Base-by-base conservation (phyloP, 192 early-diverging fungal genomes). In the Backusella mclennaniae region DNA sequence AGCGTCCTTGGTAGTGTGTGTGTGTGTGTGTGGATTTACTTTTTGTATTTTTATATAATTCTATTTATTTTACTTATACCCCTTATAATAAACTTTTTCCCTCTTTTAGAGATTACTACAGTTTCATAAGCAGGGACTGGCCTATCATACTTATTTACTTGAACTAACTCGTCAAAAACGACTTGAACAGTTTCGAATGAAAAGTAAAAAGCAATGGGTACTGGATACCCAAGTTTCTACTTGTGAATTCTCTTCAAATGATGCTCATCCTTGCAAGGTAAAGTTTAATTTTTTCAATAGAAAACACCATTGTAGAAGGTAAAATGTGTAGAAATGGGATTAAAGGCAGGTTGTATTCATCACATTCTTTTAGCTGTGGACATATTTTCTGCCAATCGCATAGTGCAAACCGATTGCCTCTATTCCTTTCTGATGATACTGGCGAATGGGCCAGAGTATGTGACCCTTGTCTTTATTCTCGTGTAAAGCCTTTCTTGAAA, bases 361-460 rank as follows among this genome's bases (percentile, higher is more conserved):
- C 26, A 26, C 26, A 26, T 26, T 26, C 26, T 56, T 8, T 56
- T 75, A 75, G 74, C 31, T 75, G 74, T 46, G 74, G 74, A 26
- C 66, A 75, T 67, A 67, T 75, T 31, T 75, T 75, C 26, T 75
- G 74, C n/a, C 56, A 75, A n/a, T 67, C 36, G 23, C 74, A 75
- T 44, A 67, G 74, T 31, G 42, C 74, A 15, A 75, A 75, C 17
- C 8, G 23, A 31, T 66, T 75, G 21, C 23, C 74, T 17, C 44
- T 75, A 17, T 75, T 75, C 29, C 42, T n/a, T 46, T 21, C 23
- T 2, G 39, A 75, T 26, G 23, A 66, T n/a, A 12, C 35, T 26
- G 74, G 73, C 66, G 73, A 75, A 67, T 75, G 74, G 74, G 52
- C 26, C 3, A 23, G 74, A 66, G 74, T 75, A 36, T 75, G 74